These are phyloP conservation scores for Apiospora arundinis DNA, from an alignment of 2,329 filamentous ascomycete species.

Conservation along the genomic window DNA sequence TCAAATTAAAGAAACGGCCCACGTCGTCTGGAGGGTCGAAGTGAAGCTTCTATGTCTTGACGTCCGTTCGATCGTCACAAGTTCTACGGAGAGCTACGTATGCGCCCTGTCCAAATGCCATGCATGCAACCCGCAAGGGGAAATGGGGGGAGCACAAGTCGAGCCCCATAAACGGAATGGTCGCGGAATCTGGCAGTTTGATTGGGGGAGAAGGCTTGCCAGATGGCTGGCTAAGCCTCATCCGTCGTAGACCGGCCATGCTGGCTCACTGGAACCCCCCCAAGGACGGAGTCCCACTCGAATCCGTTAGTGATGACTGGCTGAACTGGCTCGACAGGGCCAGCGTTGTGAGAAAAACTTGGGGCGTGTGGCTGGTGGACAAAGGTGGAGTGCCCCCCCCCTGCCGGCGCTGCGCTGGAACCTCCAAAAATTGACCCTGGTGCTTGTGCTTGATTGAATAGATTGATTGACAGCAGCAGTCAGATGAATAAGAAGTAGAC, in stretches of 20 bases:
- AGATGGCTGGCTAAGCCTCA: slow-evolving; percentile 3
- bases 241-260: background rate
- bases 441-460: slow-evolving; percentile 9
- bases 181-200: background rate
- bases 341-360: background rate
- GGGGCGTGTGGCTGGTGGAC: slow-evolving; percentile 13
- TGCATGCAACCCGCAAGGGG: slow-evolving; percentile 25
- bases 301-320: slow-evolving; percentile 9
- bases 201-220: slow-evolving; percentile 8
- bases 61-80: slow-evolving; percentile 15
- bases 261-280: slow-evolving; percentile 9
- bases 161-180: slow-evolving; percentile 22
- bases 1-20: background rate
- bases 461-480: background rate
- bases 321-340: background rate
- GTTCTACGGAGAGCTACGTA: slow-evolving; percentile 18
- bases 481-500: slow-evolving; percentile 5
- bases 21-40: background rate
- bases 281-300: background rate
- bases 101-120: slow-evolving; percentile 9
- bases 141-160: slow-evolving; percentile 3
- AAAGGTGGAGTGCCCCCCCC: slow-evolving; percentile 1
- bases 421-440: slow-evolving; percentile 18
- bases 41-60: slow-evolving; percentile 16
- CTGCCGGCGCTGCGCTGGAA: slow-evolving; percentile 2